A percentile compares a stretch with the other conserved stretches of the same genome.
Conservation (phyloP, 768 basidiomycete genomes). For the Phlebiopsis gigantea region DNA sequence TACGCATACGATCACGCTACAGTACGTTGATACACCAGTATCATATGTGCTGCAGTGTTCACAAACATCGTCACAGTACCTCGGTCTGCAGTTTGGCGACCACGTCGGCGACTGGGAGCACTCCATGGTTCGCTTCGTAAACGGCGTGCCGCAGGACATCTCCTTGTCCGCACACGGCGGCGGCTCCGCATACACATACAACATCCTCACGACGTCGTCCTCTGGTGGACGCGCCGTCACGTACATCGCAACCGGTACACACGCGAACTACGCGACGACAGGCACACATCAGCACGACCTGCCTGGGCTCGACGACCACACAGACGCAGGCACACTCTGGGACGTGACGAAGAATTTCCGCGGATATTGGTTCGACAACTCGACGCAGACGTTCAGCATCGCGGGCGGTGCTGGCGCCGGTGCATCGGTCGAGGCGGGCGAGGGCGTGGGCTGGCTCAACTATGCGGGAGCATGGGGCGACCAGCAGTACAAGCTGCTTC, state of each 20-base stretch:
- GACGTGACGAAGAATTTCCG: constrained; percentile 25
- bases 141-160: constrained; percentile 23
- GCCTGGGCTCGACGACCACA: constrained; percentile 20
- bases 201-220: constrained; percentile 15
- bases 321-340: constrained; percentile 24
- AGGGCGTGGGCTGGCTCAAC: constrained; percentile 23
- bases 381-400: constrained; percentile 15
- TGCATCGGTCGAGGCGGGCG: constrained; percentile 11
- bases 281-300: constrained; percentile 22
- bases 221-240: constrained; percentile 17
- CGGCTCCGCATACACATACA: constrained; percentile 24
- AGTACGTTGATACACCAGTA: neutral
- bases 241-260: constrained; percentile 24
- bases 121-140: constrained; percentile 28
- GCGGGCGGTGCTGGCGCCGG: constrained; percentile 17
- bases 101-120: constrained; percentile 33
- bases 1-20: constrained; percentile 25
- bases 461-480: constrained; percentile 25
- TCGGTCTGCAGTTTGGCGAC: constrained; percentile 23
- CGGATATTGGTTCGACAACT: constrained; percentile 23
- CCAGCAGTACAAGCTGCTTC: constrained; percentile 19
- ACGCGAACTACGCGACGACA: constrained; percentile 25
- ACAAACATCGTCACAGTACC: constrained; percentile 9
- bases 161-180: constrained; percentile 28
- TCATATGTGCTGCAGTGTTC: neutral